Evolutionary conservation across 2,329 filamentous ascomycete genomes (phyloP).

Genomic region (Rhynchosporium agropyri): DNA sequence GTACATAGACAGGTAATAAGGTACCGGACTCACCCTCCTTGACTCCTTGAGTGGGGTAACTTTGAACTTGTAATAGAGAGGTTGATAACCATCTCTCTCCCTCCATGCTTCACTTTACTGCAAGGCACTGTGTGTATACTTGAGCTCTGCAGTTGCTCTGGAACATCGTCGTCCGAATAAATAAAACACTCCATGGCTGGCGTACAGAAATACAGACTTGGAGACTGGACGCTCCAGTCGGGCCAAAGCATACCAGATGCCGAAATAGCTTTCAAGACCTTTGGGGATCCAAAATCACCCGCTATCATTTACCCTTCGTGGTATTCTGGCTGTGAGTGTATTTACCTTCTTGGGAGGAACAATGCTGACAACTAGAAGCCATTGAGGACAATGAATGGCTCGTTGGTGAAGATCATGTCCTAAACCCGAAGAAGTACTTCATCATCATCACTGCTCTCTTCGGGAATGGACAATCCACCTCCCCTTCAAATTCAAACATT

Average conservation of each 20-base stretch:
- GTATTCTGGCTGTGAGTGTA: slow-evolving; percentile 63
- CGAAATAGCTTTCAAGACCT: slow-evolving; percentile 76
- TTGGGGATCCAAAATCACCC: slow-evolving; percentile 63
- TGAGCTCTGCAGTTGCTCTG: background rate
- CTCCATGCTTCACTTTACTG: background rate
- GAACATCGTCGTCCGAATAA: background rate
- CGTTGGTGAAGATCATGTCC: slow-evolving; percentile 51
- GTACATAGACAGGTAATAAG: too few species aligned
- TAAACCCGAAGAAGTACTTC: slow-evolving; percentile 67
- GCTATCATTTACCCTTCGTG: slow-evolving; percentile 77
- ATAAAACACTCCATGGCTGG: slow-evolving; percentile 26
- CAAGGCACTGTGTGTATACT: background rate
- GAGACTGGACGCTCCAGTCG: slow-evolving; percentile 67
- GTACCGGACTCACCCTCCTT: too few species aligned
- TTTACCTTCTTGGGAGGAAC: background rate
- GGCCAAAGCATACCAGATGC: slow-evolving; percentile 65
- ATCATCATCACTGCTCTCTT: slow-evolving; percentile 71
- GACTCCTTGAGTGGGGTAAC: background rate
- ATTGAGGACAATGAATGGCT: slow-evolving; percentile 78
- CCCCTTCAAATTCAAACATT: slow-evolving; percentile 63
- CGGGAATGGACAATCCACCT: slow-evolving; percentile 69
- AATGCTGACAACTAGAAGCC: slow-evolving; percentile 34
- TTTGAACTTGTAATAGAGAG: slow-evolving; percentile 3
- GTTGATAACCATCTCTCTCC: background rate
- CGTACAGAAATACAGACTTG: slow-evolving; percentile 56